Evolutionary conservation across 164 flowering plant genomes (phyloP).

Genomic region (Euptelea pleiosperma): DNA sequence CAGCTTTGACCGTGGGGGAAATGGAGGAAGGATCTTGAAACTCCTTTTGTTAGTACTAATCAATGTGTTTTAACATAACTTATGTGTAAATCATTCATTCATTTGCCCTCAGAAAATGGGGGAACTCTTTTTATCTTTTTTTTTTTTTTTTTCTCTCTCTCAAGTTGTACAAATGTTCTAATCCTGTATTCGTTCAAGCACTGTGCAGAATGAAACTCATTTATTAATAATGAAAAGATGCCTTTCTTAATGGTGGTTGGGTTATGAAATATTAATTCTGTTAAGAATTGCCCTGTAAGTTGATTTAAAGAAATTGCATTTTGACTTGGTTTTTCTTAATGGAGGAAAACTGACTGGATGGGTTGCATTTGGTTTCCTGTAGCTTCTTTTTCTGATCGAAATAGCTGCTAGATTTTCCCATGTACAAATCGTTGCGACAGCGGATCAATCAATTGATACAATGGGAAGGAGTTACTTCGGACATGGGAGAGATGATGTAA

Average conservation of each 20-base stretch:
- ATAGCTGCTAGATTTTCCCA: too few species aligned
- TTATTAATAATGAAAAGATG: constrained; percentile 13
- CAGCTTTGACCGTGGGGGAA: constrained; percentile 40
- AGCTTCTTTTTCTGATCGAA: too few species aligned
- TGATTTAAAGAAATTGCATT: too few species aligned
- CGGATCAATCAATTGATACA: too few species aligned
- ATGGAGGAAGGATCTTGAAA: background rate
- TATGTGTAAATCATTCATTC: constrained; percentile 17
- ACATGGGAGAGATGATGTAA: too few species aligned
- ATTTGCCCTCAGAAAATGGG: constrained; percentile 11
- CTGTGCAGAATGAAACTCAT: constrained; percentile 5
- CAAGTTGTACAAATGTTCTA: constrained; percentile 27
- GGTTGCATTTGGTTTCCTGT: too few species aligned
- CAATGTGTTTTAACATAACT: constrained; percentile 15
- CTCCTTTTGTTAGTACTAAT: constrained; percentile 9
- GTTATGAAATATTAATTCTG: background rate
- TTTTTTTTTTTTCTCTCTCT: background rate
- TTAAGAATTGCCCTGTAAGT: too few species aligned
- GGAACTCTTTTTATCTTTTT: constrained; percentile 5
- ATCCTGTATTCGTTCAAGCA: constrained; percentile 4
- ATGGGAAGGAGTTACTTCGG: too few species aligned
- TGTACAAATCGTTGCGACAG: too few species aligned
- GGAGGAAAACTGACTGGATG: too few species aligned
- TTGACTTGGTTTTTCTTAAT: too few species aligned
- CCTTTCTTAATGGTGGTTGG: background rate